Conservation (phyloP, 805 yeast species). For the Saccharomycopsis lassenensis region DNA sequence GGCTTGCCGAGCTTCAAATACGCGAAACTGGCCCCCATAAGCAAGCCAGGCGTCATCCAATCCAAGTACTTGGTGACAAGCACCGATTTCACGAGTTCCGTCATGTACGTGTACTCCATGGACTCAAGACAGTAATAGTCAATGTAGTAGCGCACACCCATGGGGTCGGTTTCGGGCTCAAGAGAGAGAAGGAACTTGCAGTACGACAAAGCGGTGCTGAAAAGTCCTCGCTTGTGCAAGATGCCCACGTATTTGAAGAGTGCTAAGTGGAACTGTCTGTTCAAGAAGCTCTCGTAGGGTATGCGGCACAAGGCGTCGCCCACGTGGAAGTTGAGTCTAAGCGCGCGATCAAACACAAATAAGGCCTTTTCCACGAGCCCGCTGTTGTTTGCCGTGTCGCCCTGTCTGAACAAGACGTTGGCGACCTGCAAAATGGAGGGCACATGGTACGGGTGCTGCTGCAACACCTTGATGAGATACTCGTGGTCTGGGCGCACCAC, state of each 20-base stretch:
- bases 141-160: constrained; percentile 73
- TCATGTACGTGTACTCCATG: constrained; percentile 51
- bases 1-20: constrained; percentile 32
- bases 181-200: constrained; percentile 60
- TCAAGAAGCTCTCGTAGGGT: constrained; percentile 66
- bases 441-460: constrained; percentile 59
- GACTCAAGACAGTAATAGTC: constrained; percentile 66
- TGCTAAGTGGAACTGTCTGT: constrained; percentile 67
- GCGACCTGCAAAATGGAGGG: constrained; percentile 75
- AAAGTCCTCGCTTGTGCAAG: constrained; percentile 68
- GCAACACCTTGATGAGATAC: constrained; percentile 45
- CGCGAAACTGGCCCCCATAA: constrained; percentile 59
- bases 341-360: constrained; percentile 68
- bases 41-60: constrained; percentile 67
- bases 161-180: constrained; percentile 71
- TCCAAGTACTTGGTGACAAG: constrained; percentile 43
- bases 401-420: constrained; percentile 62
- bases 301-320: constrained; percentile 46
- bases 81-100: constrained; percentile 46
- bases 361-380: constrained; percentile 69
- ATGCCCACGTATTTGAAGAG: constrained; percentile 61
- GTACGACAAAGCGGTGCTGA: constrained; percentile 65
- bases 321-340: constrained; percentile 48
- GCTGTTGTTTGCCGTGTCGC: constrained; percentile 60
- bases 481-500: constrained; percentile 75